Evolutionary conservation across 495 filamentous ascomycete genomes (phyloP).

Genomic region (Tuber microsphaerosporum): DNA sequence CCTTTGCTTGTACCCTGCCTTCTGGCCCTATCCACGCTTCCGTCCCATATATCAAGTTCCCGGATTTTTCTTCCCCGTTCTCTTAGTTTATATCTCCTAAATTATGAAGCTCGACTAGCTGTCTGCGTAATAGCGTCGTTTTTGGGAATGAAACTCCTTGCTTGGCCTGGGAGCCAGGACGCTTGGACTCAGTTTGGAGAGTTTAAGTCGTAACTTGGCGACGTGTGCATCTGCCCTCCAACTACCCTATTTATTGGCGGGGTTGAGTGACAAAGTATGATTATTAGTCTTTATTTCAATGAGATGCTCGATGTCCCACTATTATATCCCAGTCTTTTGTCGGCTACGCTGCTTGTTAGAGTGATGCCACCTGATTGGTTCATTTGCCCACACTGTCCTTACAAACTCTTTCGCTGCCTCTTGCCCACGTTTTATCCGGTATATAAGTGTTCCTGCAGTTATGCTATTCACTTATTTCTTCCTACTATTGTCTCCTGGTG

Average conservation of each 20-base stretch:
- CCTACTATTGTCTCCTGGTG: slow-evolving; percentile 18
- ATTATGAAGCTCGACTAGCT: slow-evolving; percentile 32
- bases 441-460: slow-evolving; percentile 22
- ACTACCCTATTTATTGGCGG: background rate
- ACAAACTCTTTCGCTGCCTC: slow-evolving; percentile 20
- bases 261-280: background rate
- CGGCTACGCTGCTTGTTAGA: slow-evolving; percentile 30
- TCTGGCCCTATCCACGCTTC: slow-evolving; percentile 34
- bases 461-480: slow-evolving; percentile 25
- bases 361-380: slow-evolving; percentile 29
- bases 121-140: slow-evolving; percentile 31
- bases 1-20: slow-evolving; percentile 38
- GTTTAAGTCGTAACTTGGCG: slow-evolving; percentile 32
- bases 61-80: slow-evolving; percentile 15
- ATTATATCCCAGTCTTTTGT: slow-evolving; percentile 3
- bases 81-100: slow-evolving; percentile 16
- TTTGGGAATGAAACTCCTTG: slow-evolving; percentile 28
- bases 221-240: slow-evolving; percentile 18
- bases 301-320: slow-evolving; percentile 25
- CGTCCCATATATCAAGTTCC: slow-evolving; percentile 34
- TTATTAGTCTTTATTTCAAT: slow-evolving; percentile 33
- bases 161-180: slow-evolving; percentile 21
- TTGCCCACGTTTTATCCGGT: slow-evolving; percentile 21
- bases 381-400: slow-evolving; percentile 24
- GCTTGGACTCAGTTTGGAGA: slow-evolving; percentile 29